Evolutionary conservation across 257 asterid species (phyloP).

Genomic region (Prunella vulgaris): DNA sequence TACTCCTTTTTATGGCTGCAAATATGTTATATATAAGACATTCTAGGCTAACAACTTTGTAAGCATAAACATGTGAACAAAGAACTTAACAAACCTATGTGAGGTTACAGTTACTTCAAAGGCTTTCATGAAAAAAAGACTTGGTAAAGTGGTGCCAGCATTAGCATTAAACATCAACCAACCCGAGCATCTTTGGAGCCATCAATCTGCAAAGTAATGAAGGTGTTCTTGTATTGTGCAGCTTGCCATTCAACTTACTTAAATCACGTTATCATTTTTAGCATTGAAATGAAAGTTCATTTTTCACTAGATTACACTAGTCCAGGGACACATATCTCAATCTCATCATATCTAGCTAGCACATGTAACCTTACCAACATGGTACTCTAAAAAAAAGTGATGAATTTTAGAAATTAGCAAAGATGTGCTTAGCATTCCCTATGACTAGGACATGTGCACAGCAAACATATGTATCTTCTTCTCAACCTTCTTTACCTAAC

Average conservation of each 20-base stretch:
- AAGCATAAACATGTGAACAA: neutral
- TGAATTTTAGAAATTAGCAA: neutral
- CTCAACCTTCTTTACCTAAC: neutral
- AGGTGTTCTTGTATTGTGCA: neutral
- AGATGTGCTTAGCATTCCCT: no score
- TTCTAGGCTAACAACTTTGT: neutral
- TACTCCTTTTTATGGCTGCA: conserved; percentile 83
- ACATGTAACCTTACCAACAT: neutral
- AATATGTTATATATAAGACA: neutral
- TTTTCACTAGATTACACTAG: neutral
- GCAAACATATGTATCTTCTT: neutral
- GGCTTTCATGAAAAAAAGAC: conserved; percentile 56
- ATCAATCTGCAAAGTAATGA: conserved; percentile 47
- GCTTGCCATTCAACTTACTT: conserved; percentile 5
- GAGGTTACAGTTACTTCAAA: conserved; percentile 67
- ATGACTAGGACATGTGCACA: no score
- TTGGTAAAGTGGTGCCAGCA: conserved; percentile 42
- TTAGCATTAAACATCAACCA: conserved; percentile 68
- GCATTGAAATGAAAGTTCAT: neutral
- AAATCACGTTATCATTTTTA: conserved; percentile 11
- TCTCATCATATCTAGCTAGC: neutral
- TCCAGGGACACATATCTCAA: neutral
- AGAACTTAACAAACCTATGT: conserved; percentile 55
- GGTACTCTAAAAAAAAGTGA: neutral
- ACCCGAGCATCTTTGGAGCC: conserved; percentile 78